Evolutionary conservation across 495 filamentous ascomycete species (phyloP).

Genomic region (Lasiosphaeriaceae sp.): DNA sequence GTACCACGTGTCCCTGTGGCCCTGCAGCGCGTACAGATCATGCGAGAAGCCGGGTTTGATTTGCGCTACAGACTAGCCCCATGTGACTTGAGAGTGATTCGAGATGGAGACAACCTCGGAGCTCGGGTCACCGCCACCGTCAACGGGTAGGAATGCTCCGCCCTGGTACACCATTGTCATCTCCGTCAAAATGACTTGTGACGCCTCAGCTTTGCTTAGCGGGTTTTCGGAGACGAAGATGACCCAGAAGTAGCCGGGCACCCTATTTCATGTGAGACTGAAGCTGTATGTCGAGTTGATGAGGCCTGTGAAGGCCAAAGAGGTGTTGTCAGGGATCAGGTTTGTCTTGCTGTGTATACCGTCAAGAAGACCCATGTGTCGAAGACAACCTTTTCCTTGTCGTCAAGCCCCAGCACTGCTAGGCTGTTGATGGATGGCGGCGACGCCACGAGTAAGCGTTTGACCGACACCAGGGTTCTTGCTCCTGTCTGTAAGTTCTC

Average conservation of each 20-base stretch:
- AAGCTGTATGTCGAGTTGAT: background rate
- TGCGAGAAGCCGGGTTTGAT: constrained; percentile 47
- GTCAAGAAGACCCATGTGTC: constrained; percentile 26
- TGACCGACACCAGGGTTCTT: constrained; percentile 29
- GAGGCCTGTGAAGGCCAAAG: background rate
- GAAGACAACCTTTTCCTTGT: constrained; percentile 25
- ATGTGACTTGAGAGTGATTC: background rate
- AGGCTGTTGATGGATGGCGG: constrained; percentile 29
- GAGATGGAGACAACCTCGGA: constrained; percentile 20
- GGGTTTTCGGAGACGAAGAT: background rate
- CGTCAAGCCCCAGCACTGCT: constrained; percentile 30
- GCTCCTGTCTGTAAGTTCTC: constrained; percentile 21
- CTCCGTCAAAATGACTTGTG: background rate
- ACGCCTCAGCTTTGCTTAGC: background rate
- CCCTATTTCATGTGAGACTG: background rate
- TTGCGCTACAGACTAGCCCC: constrained; percentile 19
- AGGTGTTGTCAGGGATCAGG: background rate
- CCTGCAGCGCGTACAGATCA: constrained; percentile 46
- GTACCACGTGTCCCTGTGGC: constrained; percentile 44
- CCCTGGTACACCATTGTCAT: background rate
- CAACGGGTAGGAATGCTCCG: background rate
- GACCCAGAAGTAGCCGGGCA: background rate
- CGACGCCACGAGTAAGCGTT: constrained; percentile 34
- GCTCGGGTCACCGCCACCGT: constrained; percentile 13
- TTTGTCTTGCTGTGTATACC: constrained; percentile 24